Evolutionary conservation across 2,329 filamentous ascomycete genomes (phyloP).

Genomic region (Juglanconis sp.): DNA sequence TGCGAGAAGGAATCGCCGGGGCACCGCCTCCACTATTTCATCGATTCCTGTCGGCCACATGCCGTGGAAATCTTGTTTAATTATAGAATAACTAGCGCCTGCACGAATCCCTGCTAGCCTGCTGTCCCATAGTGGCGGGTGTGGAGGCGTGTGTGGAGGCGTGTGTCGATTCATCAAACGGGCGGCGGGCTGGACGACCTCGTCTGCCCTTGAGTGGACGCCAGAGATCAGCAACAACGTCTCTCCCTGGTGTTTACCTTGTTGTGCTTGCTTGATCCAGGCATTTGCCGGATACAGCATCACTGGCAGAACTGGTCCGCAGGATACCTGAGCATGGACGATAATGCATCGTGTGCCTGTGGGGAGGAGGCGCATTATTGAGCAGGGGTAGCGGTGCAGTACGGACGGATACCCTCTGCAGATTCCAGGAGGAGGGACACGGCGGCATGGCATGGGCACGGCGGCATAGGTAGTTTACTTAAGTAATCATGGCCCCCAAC

Average conservation of each 20-base stretch:
- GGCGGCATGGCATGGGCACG: background rate
- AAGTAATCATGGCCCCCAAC: background rate
- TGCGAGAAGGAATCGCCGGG: background rate
- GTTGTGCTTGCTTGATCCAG: background rate
- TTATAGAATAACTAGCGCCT: slow-evolving; percentile 5
- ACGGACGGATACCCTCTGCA: background rate
- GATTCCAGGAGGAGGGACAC: slow-evolving; percentile 3
- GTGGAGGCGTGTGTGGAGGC: background rate
- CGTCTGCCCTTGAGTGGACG: background rate
- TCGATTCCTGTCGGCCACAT: background rate
- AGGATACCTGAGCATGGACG: background rate
- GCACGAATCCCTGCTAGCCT: slow-evolving; percentile 1
- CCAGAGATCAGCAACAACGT: background rate
- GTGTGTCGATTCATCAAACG: slow-evolving; percentile 1
- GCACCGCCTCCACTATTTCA: background rate
- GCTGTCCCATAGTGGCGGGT: slow-evolving; percentile 13
- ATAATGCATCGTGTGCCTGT: background rate
- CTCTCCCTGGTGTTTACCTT: background rate
- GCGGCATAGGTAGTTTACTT: background rate
- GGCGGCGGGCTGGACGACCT: background rate
- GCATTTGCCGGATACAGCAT: background rate
- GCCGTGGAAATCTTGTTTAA: background rate
- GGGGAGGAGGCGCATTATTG: slow-evolving; percentile 1
- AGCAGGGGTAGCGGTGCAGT: slow-evolving; percentile 1
- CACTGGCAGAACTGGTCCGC: background rate